Evolutionary conservation across 139 green algal species (phyloP), one percentile per base, ranked within the genome.

Genomic region (Volvox reticuliferus): DNA sequence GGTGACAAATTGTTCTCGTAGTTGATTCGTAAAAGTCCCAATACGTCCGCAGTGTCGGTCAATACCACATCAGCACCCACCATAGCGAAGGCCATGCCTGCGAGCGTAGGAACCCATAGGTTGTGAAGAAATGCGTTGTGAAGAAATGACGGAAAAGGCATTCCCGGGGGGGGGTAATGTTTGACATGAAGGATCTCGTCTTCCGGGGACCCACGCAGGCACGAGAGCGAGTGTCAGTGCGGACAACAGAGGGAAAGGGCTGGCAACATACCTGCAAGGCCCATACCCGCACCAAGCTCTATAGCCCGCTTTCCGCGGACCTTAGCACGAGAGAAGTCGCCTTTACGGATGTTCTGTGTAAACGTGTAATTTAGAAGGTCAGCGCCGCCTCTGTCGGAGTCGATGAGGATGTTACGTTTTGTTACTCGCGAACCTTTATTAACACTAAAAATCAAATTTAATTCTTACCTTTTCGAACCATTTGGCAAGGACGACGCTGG

Each of bases 401-500:
- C 21, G 21, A 73, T 24, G 65, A 30, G 12, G 65, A 73, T 73
- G 12, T 73, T 24, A 12, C 65, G 65, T 24, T 73, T 73, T 73
- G 21, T 73, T 12, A 73, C 21, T 73, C 21, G 16, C 65, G 12
- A 2, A 73, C 16, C 24, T 73, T 28, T 24, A 73, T 24, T 30
- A 73, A 26, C 44, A 55, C 5, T 55, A 9, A 5, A 55, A 55
- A 5, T 2, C 12, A 24, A 26, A 2, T 28, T 9, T 73, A 73
- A 73, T 30, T 73, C 77, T 81, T 73, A 95, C 96, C 94, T 97
- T 98, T 69, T 99, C 97, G 17, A 99, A 91, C 79, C 94, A 99
- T 76, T 99, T 99, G n/a, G 97, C 96, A 6, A 98, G 86, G 1
- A 99, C 97, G 1, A 99, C 98, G 65, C 94, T 97, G 5, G 97